Base-by-base conservation (phyloP, 441 rosid genomes). In the Corymbia calophylla region DNA sequence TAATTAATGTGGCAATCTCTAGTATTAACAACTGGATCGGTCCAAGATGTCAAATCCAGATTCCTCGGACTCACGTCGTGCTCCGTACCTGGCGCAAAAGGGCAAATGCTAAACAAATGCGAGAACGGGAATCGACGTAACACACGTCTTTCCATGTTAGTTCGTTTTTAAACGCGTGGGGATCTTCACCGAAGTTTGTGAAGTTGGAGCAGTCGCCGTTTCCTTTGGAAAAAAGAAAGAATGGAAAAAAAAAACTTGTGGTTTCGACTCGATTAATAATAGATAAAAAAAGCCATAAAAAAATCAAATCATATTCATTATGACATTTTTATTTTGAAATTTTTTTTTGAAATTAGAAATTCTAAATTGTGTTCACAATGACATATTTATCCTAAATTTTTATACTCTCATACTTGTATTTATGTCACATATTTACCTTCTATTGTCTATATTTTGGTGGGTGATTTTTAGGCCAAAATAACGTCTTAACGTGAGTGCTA, bases 301-400 rank as follows among this genome's bases (percentile, higher is more conserved):
- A 23, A 23, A 12, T 56, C 29, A 56, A 56, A 56, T 56, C 10
- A 56, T 56, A 23, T 12, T 1, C 25, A 56, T 23, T 9, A 9
- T 56, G 10, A 1, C 29, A 56, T 0, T 21, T 56, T 56, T 23
- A 56, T 1, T 3, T 56, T 0, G 0, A 1, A 23, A 0, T 23
- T 4, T 56, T 56, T 56, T 23, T 56, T 9, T 23, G 0, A 23
- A 56, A 56, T 23, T 4, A 56, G 23, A 56, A 23, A 56, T 56
- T 39, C 5, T 39, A 39, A 5, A 39, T 39, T 39, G 6, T 39
- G 5, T 39, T 39, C 44, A 39, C 44, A 5, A 39, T 5, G 44
- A 39, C 44, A 39, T 39, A 39, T 39, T 39, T 39, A 39, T 39
- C 6, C 1, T 39, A 5, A 39, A 39, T 39, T 39, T 39, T 39